These are phyloP conservation scores for Cladosporium sp. DNA, from an alignment of 2,329 filamentous ascomycete species.

Conservation along the genomic window DNA sequence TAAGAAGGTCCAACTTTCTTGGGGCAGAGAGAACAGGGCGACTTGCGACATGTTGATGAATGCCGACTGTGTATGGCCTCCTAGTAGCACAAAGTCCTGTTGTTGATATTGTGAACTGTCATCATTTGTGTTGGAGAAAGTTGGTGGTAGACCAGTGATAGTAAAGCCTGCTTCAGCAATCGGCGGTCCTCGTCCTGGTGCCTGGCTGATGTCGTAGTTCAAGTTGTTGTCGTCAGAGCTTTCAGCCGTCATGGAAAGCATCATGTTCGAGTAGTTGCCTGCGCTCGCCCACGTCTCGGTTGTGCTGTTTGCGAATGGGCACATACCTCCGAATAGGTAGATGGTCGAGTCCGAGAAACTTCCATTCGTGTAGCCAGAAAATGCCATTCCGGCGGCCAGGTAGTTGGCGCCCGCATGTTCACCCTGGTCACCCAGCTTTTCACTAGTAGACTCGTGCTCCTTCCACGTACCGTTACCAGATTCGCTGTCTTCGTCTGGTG, in stretches of 20 bases:
- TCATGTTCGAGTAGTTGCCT: constrained; percentile 77
- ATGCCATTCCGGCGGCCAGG: constrained; percentile 63
- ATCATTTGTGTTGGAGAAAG: constrained; percentile 65
- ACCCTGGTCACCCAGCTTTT: constrained; percentile 36
- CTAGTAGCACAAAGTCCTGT: constrained; percentile 76
- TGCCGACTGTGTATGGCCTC: constrained; percentile 77
- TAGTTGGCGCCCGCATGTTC: constrained; percentile 54
- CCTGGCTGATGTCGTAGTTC: constrained; percentile 49
- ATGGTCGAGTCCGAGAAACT: constrained; percentile 55
- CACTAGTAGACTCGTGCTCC: constrained; percentile 28
- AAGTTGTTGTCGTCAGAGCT: constrained; percentile 37
- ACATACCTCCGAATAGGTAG: constrained; percentile 91
- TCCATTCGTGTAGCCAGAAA: constrained; percentile 62
- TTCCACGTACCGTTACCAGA: constrained; percentile 59
- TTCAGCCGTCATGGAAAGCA: constrained; percentile 66
- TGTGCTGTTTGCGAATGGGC: constrained; percentile 54
- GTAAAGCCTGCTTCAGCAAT: constrained; percentile 85
- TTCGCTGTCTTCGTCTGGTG: constrained; percentile 44
- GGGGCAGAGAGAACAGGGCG: constrained; percentile 81
- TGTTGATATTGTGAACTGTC: constrained; percentile 64
- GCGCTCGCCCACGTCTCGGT: constrained; percentile 62
- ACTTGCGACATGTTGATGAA: constrained; percentile 95
- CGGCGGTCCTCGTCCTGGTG: constrained; percentile 61
- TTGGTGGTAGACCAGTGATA: constrained; percentile 70
- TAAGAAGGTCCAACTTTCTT: constrained; percentile 83